Evolutionary conservation across 371 early-diverging fungal species (phyloP), one percentile per base, ranked within the genome.

Genomic region (Lichtheimia corymbifera): DNA sequence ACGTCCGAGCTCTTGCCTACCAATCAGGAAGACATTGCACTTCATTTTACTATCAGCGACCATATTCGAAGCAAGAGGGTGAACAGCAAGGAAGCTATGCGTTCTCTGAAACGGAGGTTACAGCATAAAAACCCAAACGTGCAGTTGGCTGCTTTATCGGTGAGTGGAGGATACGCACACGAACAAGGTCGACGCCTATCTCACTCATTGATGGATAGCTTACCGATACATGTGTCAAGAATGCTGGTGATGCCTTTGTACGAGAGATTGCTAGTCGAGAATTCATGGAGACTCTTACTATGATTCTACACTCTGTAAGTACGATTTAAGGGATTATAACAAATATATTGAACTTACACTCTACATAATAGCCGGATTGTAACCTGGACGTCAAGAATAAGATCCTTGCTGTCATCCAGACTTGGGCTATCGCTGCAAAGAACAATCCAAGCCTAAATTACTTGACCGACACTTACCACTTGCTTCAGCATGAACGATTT

Each of bases 201-300:
- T 17, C 20, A 20, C 3, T 47, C 24, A 12, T 3, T 50, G 17
- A 12, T 22, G 18, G 25, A 27, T 28, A 93, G 93, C 74, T 97
- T 42, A 79, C 90, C 0, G 98, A 97, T 71, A 87, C 89, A 17
- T 95, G 95, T 68, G 93, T 97, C 30, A 97, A 97, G 74, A 97
- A 97, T 71, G 90, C 92, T 25, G 98, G 98, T 1, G 72, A 80
- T 49, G 86, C 86, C 42, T 94, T 97, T 68, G 75, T 97, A 42
- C 81, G 84, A 9, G 96, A 97, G 65, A 73, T 97, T 20, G 91
- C 97, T 1, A 84, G 90, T 13, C 79, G 92, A 50, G 97, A 95
- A 40, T 97, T 96, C 72, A 82, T 94, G 64, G 96, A 97, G 67
- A 85, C 87, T 60, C 65, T 97, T 44, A 83, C 83, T 2, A 77